Base-by-base conservation (phyloP, 1,139 yeast genomes). In the Magnusiomyces suaveolens region DNA sequence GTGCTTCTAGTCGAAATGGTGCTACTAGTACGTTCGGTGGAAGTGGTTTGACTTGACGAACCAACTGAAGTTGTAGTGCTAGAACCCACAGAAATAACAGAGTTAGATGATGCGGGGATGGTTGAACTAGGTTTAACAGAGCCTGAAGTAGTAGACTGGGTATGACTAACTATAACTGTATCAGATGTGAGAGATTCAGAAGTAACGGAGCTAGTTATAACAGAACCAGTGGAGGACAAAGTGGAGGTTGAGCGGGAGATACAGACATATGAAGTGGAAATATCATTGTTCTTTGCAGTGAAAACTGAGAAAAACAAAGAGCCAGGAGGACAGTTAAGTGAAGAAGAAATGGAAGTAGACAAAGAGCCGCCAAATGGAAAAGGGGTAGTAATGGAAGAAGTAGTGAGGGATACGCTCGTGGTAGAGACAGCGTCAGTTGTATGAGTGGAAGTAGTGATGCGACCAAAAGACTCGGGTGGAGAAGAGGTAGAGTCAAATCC, bases 151-250 rank as follows among this genome's bases (percentile, higher is more conserved):
- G n/a, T n/a, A n/a, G n/a, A n/a, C n/a, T n/a, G n/a, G n/a, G n/a
- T n/a, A n/a, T n/a, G n/a, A n/a, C n/a, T n/a, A n/a, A n/a, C n/a
- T n/a, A n/a, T n/a, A n/a, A n/a, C n/a, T n/a, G n/a, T n/a, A n/a
- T n/a, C 38, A 38, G 48, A 41, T 33, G 59, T 50, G 47, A 59
- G 47, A 24, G 54, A 10, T 10, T 48, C 33, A 48, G 57, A 39
- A 52, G 51, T 20, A 52, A 50, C 47, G 14, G 62, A 52, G n/a
- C 66, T 57, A 2, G 63, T 56, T n/a, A 62, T 16, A 14, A 24
- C 52, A 26, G 56, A 29, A 36, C 59, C 43, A 12, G n/a, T 18
- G 23, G 46, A 52, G 16, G 69, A 58, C 3, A 63, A 56, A n/a
- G 63, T 4, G 23, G 21, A 21, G 21, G 51, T 3, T 26, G 36